Evolutionary conservation across 371 early-diverging fungal genomes (phyloP).

Genomic region (Thermomucor indicae-seudaticae): DNA sequence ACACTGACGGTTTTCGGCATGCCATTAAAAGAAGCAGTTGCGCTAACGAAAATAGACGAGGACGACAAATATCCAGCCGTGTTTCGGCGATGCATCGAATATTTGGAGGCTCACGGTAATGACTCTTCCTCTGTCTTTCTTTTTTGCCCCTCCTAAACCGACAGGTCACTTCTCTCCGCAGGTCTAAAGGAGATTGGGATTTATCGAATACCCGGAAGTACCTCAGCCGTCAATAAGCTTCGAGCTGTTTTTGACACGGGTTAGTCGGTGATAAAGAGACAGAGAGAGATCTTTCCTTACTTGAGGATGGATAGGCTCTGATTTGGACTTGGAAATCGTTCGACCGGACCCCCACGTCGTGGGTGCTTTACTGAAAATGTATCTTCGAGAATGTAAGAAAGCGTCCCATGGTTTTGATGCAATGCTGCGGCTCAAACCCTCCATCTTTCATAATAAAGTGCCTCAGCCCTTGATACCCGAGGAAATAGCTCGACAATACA

Average conservation of each 20-base stretch:
- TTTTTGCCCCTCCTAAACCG: too few relatives aligned
- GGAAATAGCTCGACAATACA: slow-evolving; percentile 22
- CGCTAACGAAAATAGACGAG: slow-evolving; percentile 46
- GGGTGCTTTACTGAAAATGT: slow-evolving; percentile 80
- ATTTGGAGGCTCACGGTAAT: slow-evolving; percentile 55
- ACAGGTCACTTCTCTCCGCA: too few relatives aligned
- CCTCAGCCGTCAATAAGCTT: slow-evolving; percentile 48
- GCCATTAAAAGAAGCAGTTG: slow-evolving; percentile 51
- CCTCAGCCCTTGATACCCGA: slow-evolving; percentile 40
- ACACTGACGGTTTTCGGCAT: slow-evolving; percentile 63
- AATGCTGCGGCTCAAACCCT: background rate
- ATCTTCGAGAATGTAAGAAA: slow-evolving; percentile 66
- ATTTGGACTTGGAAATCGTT: slow-evolving; percentile 47
- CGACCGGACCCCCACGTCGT: slow-evolving; percentile 75
- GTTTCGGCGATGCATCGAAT: slow-evolving; percentile 76
- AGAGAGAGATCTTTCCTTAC: background rate
- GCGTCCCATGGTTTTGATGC: background rate
- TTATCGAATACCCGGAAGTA: slow-evolving; percentile 57
- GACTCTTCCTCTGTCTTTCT: too few relatives aligned
- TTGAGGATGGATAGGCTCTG: slow-evolving; percentile 30
- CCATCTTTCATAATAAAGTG: slow-evolving; percentile 16
- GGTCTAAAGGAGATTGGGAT: slow-evolving; percentile 58
- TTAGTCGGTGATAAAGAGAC: slow-evolving; percentile 12
- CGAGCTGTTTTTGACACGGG: slow-evolving; percentile 49
- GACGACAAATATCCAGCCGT: slow-evolving; percentile 65